These are phyloP conservation scores for Coemansia erecta DNA, from an alignment of 192 early-diverging fungal genomes.

Conservation along the genomic window DNA sequence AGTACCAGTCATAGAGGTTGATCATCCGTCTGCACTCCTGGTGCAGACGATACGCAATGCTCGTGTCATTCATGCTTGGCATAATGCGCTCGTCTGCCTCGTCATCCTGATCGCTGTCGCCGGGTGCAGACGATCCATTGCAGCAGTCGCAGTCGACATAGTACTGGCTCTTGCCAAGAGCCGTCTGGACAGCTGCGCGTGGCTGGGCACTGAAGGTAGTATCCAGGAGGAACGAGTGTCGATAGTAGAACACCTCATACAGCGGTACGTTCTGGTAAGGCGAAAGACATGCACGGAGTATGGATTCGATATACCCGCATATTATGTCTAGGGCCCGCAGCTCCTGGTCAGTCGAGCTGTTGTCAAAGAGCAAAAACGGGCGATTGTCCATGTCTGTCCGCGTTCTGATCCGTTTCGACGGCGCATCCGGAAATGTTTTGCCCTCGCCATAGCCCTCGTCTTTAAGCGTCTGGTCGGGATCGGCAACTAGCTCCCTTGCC, in stretches of 20 bases:
- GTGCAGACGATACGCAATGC: slow-evolving; percentile 87
- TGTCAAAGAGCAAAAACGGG: slow-evolving; percentile 48
- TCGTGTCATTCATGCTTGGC: slow-evolving; percentile 76
- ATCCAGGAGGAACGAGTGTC: slow-evolving; percentile 66
- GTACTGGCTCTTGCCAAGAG: slow-evolving; percentile 68
- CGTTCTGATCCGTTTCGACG: slow-evolving; percentile 33
- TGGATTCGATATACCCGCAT: slow-evolving; percentile 24
- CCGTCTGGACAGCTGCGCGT: slow-evolving; percentile 80
- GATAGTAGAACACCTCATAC: slow-evolving; percentile 81
- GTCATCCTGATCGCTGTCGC: slow-evolving; percentile 23
- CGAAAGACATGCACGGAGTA: slow-evolving; percentile 39
- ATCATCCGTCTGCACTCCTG: slow-evolving; percentile 91
- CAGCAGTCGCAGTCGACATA: slow-evolving; percentile 89
- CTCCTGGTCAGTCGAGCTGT: slow-evolving; percentile 35
- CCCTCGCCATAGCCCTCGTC: neutral
- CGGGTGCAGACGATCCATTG: slow-evolving; percentile 11
- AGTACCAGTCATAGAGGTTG: slow-evolving; percentile 91
- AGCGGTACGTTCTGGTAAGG: slow-evolving; percentile 65
- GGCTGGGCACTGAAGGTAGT: slow-evolving; percentile 84
- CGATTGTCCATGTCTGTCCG: slow-evolving; percentile 46
- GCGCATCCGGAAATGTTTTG: neutral
- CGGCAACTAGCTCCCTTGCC: slow-evolving; percentile 12
- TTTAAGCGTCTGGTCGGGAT: slow-evolving; percentile 2
- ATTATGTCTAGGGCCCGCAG: slow-evolving; percentile 34
- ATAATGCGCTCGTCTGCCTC: slow-evolving; percentile 51